These are phyloP conservation scores for Pleurotus platypus DNA, from an alignment of 768 basidiomycete species.

Conservation along the genomic window DNA sequence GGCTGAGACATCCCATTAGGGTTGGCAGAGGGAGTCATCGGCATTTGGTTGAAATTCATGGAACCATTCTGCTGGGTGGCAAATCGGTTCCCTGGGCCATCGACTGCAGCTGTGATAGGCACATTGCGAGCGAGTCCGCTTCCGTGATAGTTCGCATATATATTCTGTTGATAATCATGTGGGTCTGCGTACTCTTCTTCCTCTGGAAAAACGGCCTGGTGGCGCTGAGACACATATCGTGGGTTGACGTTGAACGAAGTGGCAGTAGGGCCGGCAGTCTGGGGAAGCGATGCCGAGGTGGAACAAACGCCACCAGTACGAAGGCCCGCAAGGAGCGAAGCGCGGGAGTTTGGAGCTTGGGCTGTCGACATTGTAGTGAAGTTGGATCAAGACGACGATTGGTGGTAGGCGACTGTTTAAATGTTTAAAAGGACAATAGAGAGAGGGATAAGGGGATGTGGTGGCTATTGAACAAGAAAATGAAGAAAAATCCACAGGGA, in stretches of 20 bases:
- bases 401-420: neutral
- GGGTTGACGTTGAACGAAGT: conserved; percentile 44
- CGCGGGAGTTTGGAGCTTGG: conserved; percentile 53
- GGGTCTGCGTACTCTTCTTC: conserved; percentile 64
- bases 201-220: conserved; percentile 38
- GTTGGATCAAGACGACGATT: conserved; percentile 7
- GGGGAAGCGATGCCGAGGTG: conserved; percentile 55
- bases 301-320: conserved; percentile 89
- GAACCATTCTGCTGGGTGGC: conserved; percentile 58
- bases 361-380: conserved; percentile 38
- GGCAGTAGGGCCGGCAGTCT: conserved; percentile 62
- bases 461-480: conserved; percentile 3
- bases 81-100: conserved; percentile 65
- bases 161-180: conserved; percentile 50
- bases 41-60: conserved; percentile 46
- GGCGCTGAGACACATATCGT: conserved; percentile 47
- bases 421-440: neutral
- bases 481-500: conserved; percentile 4
- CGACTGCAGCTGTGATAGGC: conserved; percentile 71
- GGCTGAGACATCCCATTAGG: conserved; percentile 45
- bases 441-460: neutral
- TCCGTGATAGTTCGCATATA: conserved; percentile 41
- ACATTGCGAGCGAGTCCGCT: conserved; percentile 31
- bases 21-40: conserved; percentile 51
- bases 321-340: conserved; percentile 84